Evolutionary conservation across 2,329 filamentous ascomycete species (phyloP).

Genomic region (Trichoderma sp.): DNA sequence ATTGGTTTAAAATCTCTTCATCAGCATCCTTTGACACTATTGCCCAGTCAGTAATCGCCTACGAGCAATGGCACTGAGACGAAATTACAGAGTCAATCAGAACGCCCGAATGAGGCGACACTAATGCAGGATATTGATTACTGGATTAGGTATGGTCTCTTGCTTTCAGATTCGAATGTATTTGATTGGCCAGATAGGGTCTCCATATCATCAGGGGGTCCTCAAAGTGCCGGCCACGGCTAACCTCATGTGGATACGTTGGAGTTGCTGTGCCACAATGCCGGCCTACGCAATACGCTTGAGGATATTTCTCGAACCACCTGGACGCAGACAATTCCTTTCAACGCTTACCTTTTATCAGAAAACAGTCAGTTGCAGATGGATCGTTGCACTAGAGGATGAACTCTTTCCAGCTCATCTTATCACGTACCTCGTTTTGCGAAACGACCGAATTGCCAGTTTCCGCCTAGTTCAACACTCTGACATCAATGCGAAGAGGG

Average conservation of each 20-base stretch:
- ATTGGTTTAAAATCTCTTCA: neutral
- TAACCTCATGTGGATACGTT: no score
- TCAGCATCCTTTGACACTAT: neutral
- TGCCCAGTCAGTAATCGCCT: neutral
- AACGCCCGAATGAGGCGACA: neutral
- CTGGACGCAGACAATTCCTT: neutral
- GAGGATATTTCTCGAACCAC: neutral
- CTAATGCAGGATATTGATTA: neutral
- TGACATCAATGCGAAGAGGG: no score
- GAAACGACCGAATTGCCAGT: neutral
- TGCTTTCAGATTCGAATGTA: neutral
- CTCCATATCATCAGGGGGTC: neutral
- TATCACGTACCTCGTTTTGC: neutral
- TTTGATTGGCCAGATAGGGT: neutral
- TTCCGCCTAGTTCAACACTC: neutral
- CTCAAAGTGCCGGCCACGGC: no score
- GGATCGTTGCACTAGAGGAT: neutral
- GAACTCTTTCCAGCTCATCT: neutral
- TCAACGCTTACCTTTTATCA: neutral
- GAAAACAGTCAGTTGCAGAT: neutral
- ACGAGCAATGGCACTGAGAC: neutral
- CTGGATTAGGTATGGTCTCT: neutral
- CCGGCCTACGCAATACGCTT: neutral
- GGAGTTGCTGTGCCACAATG: neutral
- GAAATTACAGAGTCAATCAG: neutral